phyloP scores from a whole-genome alignment of 2,329 filamentous ascomycete species.

The Cladosporium sp. region DNA sequence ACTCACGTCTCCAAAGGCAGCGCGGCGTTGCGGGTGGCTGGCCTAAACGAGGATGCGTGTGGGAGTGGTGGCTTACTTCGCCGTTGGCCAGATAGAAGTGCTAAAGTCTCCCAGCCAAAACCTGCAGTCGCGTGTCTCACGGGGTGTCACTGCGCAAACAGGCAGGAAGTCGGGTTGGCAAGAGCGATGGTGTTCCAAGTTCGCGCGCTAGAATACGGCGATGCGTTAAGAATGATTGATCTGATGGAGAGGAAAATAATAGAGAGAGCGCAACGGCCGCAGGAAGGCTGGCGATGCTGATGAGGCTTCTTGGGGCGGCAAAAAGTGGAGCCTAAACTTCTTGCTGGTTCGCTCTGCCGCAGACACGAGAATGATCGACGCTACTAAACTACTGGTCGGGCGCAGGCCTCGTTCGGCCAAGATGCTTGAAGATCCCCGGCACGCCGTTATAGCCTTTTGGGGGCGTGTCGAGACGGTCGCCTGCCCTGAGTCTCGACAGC shows the following conservation, averaged over 20 bases:
- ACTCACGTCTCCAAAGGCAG: constrained; percentile 14
- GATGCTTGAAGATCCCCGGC: constrained; percentile 1
- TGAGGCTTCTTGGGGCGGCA: constrained; percentile 12
- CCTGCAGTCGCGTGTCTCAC: constrained; percentile 9
- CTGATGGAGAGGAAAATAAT: constrained; percentile 2
- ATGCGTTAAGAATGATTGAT: neutral
- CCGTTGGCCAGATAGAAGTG: neutral
- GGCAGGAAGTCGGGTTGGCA: neutral
- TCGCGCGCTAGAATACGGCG: neutral
- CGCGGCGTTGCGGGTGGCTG: constrained; percentile 7
- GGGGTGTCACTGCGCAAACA: neutral
- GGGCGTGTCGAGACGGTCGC: neutral
- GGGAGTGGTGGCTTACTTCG: constrained; percentile 12
- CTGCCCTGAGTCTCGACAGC: neutral
- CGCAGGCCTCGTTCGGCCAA: constrained; percentile 9
- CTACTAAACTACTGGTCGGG: constrained; percentile 1
- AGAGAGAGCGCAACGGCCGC: neutral
- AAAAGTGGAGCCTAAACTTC: neutral
- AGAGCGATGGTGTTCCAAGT: neutral
- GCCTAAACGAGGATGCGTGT: constrained; percentile 14
- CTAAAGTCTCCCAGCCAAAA: neutral
- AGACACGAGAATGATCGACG: constrained; percentile 10
- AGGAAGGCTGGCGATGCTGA: constrained; percentile 11
- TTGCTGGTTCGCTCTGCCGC: neutral
- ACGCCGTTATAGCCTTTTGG: constrained; percentile 6